Base-by-base conservation (phyloP, 345 rosid species). In the Boechera stricta region DNA sequence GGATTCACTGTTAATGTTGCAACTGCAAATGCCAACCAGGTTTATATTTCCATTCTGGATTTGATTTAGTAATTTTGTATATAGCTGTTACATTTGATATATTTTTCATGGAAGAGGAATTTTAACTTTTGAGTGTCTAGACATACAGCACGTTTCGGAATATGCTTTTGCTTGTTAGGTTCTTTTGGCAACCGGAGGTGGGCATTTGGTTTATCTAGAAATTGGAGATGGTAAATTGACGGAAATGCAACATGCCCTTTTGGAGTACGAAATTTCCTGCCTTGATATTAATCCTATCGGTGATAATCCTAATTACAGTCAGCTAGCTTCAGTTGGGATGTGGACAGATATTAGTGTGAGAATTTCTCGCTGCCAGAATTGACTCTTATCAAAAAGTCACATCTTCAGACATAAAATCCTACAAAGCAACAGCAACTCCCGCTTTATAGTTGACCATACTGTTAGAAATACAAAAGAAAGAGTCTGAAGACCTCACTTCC, bases 321-420 rank as follows among this genome's bases (percentile, higher is more conserved):
- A 92, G 75, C 84, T 92, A 76, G 99, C 98, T 80, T 88, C 90
- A 5, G 99, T 92, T 75, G 99, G 99, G 75, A 95, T 92, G 99
- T 92, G 99, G 99, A 95, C 98, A 29, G 97, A 92, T 80, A 91
- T 91, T 78, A 91, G 98, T 80, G 97, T 95, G 77, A 87, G 90
- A 71, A 85, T 52, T 91, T 93, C 77, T 90, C 97, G 28, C 91
- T 93, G 58, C 98, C 98, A 3, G 93, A 90, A 66, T 79, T 95
- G 81, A 91, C 87, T 84, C 91, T 90, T 60, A 85, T 95, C 97
- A 93, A 71, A 96, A 91, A 1, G 91, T 96, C 82, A 85, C 87
- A 78, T 93, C 98, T 75, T 93, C 97, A 35, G 86, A 74, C 85
- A 90, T 78, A 84, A 93, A 96, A 82, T 78, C 81, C 81, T 78